These are phyloP conservation scores for Diversispora epigaea DNA, from an alignment of 192 early-diverging fungal genomes.

Conservation along the genomic window DNA sequence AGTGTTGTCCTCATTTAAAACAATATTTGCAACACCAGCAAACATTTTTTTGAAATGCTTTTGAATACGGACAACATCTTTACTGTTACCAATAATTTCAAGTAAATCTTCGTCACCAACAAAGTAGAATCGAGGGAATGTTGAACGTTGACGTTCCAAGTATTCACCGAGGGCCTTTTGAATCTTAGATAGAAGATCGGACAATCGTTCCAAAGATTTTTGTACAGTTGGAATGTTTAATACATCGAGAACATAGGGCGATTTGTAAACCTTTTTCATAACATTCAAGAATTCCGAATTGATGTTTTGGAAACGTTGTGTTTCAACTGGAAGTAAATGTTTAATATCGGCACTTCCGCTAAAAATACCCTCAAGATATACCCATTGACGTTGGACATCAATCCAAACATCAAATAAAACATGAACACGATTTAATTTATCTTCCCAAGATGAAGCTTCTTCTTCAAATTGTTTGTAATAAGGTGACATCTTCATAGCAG, in stretches of 20 bases:
- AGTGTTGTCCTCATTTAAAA: constrained; percentile 78
- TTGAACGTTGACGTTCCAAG: constrained; percentile 91
- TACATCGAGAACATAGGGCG: constrained; percentile 94
- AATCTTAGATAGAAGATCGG: constrained; percentile 91
- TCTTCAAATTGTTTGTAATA: constrained; percentile 99
- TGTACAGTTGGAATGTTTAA: constrained; percentile 91
- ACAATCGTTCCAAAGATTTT: constrained; percentile 91
- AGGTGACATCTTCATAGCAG: constrained; percentile 96
- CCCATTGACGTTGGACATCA: constrained; percentile 99
- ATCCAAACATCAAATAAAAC: constrained; percentile 99
- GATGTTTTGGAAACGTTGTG: constrained; percentile 94
- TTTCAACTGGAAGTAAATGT: constrained; percentile 93
- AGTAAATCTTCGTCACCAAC: constrained; percentile 99
- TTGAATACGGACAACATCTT: constrained; percentile 92
- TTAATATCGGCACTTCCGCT: constrained; percentile 96
- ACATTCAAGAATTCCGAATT: constrained; percentile 97
- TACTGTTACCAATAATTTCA: constrained; percentile 99
- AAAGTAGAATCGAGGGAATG: constrained; percentile 99
- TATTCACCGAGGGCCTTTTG: constrained; percentile 99
- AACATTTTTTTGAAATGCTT: constrained; percentile 99
- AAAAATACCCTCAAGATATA: constrained; percentile 99
- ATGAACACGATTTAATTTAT: constrained; percentile 94
- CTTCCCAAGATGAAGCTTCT: constrained; percentile 92
- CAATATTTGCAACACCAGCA: constrained; percentile 85
- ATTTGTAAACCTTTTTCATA: constrained; percentile 99